These are phyloP conservation scores for Camillea tinctor DNA, from an alignment of 2,329 filamentous ascomycete species.

Conservation along the genomic window DNA sequence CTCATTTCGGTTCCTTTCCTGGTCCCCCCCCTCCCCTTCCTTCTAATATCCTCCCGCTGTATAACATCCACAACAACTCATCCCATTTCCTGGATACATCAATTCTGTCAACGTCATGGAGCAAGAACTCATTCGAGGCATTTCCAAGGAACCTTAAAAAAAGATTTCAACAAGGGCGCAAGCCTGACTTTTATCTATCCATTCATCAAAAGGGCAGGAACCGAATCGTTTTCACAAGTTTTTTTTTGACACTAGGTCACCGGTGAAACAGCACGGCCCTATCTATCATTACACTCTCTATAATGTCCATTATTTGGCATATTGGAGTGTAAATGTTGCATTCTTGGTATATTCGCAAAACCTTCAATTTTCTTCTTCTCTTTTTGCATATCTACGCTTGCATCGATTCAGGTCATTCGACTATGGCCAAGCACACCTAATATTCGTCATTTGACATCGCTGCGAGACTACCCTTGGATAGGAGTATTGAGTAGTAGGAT, in stretches of 20 bases:
- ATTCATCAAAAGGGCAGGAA: slow-evolving; percentile 21
- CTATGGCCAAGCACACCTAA: background rate
- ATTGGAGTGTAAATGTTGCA: slow-evolving; percentile 6
- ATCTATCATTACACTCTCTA: background rate
- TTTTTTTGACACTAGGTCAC: slow-evolving; percentile 14
- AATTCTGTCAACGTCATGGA: slow-evolving; percentile 10
- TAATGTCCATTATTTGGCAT: slow-evolving; percentile 8
- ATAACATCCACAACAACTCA: background rate
- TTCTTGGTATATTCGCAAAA: slow-evolving; percentile 13
- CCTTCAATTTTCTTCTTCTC: background rate
- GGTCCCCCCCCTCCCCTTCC: too few relatives aligned
- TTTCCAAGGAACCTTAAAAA: slow-evolving; percentile 18
- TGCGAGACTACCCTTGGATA: background rate
- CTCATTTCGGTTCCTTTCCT: slow-evolving; percentile 3
- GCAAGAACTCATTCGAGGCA: slow-evolving; percentile 9
- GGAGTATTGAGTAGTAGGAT: background rate
- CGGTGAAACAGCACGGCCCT: slow-evolving; percentile 25
- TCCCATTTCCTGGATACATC: background rate
- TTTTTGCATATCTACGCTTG: background rate
- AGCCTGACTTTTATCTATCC: slow-evolving; percentile 20
- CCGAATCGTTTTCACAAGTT: slow-evolving; percentile 19
- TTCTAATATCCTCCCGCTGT: slow-evolving; percentile 3
- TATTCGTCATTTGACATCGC: background rate
- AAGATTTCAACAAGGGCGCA: slow-evolving; percentile 28
- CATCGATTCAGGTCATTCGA: background rate